Evolutionary conservation across 176 grass and related monocot genomes (phyloP), one percentile per base, ranked within the genome.

Genomic region (Alopecurus myosuroides): DNA sequence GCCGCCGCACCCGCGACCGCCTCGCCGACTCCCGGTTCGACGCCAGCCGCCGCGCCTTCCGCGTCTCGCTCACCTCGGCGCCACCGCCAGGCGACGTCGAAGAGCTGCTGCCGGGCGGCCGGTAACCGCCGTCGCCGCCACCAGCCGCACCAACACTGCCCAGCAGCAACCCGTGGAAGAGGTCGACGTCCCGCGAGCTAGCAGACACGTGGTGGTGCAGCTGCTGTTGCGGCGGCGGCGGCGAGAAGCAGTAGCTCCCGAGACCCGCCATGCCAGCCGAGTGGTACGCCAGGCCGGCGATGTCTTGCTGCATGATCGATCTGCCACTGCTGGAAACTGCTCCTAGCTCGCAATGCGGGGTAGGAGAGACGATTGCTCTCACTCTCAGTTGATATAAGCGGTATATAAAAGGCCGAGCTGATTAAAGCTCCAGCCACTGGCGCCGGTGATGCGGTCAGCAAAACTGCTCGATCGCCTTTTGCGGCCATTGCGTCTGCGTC

Each of bases 1-100:
- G 70, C 77, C 82, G 81, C 52, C 89, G 77, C 33, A 79, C 35
- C 25, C 89, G 70, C 77, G 89, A 84, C 71, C 89, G 81, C 77
- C 86, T 57, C 63, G 86, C 89, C 22, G 89, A 91, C 86, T 91
- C 86, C 5, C 85, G 77, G 82, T 91, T 91, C 86, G 86, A 91
- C 77, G 82, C 82, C 71, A 85, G 70, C 70, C 89, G 81, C 82
- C 89, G 85, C 71, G 80, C 82, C 82, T 85, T 91, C 85, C 82
- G 83, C 17, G 15, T 36, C 62, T 41, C 44, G 34, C 79, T 82
- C 83, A 11, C 37, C 31, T 6, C n/a, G 2, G 14, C 40, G 30
- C 45, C 41, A 25, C 22, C 40, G 22, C 14, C 80, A 58, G 70
- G 33, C 8, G 42, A 30, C 0, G n/a, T n/a, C n/a, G 42, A 11